Conservation (phyloP, 768 basidiomycete genomes). For the Tephrocybe sp. region DNA sequence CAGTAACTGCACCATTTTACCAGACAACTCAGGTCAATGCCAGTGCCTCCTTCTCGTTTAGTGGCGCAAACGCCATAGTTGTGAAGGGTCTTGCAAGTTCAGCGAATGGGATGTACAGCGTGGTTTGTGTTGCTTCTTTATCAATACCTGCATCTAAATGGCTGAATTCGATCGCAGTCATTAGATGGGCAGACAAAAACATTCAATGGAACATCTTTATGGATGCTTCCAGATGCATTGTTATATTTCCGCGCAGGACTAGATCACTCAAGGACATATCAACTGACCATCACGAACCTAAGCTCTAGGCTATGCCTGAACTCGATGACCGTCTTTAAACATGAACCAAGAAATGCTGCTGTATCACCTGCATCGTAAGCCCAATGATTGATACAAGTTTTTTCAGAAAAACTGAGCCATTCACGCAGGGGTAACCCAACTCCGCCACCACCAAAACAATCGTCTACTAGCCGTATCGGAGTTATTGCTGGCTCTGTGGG, state of each 20-base stretch:
- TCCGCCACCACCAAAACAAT: not conserved
- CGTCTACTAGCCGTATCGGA: constrained; percentile 11
- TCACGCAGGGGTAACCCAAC: not conserved
- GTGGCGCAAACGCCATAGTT: constrained; percentile 15
- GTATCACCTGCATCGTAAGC: constrained; percentile 10
- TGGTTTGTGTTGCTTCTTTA: constrained; percentile 8
- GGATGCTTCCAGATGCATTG: constrained; percentile 18
- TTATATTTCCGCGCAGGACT: constrained; percentile 18
- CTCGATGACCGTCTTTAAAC: constrained; percentile 18
- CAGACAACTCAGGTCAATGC: constrained; percentile 14
- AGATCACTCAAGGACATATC: constrained; percentile 12
- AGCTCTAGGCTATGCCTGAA: constrained; percentile 15
- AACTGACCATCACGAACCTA: constrained; percentile 17
- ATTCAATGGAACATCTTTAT: constrained; percentile 16
- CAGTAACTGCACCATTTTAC: constrained; percentile 14
- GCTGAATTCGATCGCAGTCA: constrained; percentile 8
- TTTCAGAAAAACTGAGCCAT: not conserved
- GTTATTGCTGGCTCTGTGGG: constrained; percentile 13
- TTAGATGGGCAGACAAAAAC: constrained; percentile 13
- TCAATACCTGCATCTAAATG: not conserved
- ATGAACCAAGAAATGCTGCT: constrained; percentile 5
- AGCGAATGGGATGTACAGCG: constrained; percentile 17
- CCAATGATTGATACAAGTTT: not conserved
- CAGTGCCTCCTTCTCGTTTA: constrained; percentile 17
- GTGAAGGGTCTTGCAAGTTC: constrained; percentile 14